A percentile compares a stretch with the other conserved stretches of the same genome.
These are phyloP conservation scores for Tylopilus balloui DNA, from an alignment of 768 basidiomycete species.

Conservation along the genomic window DNA sequence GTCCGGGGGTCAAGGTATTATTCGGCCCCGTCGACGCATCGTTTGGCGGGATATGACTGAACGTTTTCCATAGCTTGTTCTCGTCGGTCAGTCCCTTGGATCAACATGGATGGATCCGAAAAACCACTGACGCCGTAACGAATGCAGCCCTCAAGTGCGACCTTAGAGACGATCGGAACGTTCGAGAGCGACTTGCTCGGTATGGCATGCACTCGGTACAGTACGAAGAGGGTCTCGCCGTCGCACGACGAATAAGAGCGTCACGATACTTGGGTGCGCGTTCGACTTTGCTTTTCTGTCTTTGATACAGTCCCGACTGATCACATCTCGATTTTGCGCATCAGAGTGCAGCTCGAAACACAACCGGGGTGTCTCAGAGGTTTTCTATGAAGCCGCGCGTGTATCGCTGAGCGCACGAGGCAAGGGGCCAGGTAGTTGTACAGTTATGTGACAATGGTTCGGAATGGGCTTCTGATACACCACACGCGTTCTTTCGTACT, in stretches of 20 bases:
- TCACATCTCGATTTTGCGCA: not conserved
- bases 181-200: constrained; percentile 67
- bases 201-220: constrained; percentile 71
- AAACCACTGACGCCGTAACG: constrained; percentile 10
- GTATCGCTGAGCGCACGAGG: constrained; percentile 73
- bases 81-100: constrained; percentile 65
- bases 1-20: constrained; percentile 87
- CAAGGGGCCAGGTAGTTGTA: constrained; percentile 58
- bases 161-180: constrained; percentile 75
- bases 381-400: constrained; percentile 87
- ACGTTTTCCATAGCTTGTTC: constrained; percentile 55
- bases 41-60: constrained; percentile 2
- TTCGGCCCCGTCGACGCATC: constrained; percentile 5
- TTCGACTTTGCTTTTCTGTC: not conserved
- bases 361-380: constrained; percentile 90
- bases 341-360: constrained; percentile 97
- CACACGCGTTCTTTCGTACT: not conserved
- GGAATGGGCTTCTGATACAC: too few relatives aligned
- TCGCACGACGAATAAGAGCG: constrained; percentile 86
- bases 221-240: constrained; percentile 89
- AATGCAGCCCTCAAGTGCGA: constrained; percentile 88
- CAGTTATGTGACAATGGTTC: constrained; percentile 48
- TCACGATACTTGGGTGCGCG: constrained; percentile 87
- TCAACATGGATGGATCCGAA: not conserved
- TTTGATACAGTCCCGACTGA: not conserved